Percentiles rank a stretch among this genome's conserved stretches.
These are phyloP conservation scores for Neurospora sp. DNA, from an alignment of 495 filamentous ascomycete species.

Conservation along the genomic window DNA sequence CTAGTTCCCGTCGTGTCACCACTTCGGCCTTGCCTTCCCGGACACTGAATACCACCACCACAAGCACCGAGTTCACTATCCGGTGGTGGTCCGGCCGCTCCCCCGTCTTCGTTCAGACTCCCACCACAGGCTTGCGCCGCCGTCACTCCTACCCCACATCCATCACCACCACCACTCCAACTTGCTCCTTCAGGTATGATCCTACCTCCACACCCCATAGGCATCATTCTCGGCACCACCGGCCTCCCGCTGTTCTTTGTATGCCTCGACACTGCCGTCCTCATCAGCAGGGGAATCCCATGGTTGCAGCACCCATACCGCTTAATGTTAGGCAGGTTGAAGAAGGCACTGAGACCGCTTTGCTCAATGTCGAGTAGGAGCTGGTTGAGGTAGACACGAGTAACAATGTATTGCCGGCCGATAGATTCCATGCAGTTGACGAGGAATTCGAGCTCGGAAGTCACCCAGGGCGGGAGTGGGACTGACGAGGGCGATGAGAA, in stretches of 20 bases:
- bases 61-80: not conserved
- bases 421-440: conserved; percentile 29
- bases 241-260: conserved; percentile 1
- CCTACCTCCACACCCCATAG: not conserved
- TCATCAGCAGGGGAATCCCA: conserved; percentile 31
- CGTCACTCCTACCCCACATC: not conserved
- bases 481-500: conserved; percentile 24
- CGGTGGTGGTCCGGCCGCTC: not conserved
- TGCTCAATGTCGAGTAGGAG: conserved; percentile 28
- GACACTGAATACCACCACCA: not conserved
- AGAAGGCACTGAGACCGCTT: conserved; percentile 18
- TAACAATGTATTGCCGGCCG: conserved; percentile 26
- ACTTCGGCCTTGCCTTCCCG: not conserved
- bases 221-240: not conserved
- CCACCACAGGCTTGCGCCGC: not conserved
- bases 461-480: conserved; percentile 8
- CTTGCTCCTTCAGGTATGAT: not conserved
- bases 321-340: not conserved
- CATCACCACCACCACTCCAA: not conserved
- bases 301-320: conserved; percentile 5
- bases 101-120: not conserved
- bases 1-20: not conserved
- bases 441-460: conserved; percentile 29
- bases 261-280: conserved; percentile 20
- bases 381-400: conserved; percentile 31